Evolutionary conservation across 1,139 yeast species (phyloP).

Genomic region (Candida neerlandica): DNA sequence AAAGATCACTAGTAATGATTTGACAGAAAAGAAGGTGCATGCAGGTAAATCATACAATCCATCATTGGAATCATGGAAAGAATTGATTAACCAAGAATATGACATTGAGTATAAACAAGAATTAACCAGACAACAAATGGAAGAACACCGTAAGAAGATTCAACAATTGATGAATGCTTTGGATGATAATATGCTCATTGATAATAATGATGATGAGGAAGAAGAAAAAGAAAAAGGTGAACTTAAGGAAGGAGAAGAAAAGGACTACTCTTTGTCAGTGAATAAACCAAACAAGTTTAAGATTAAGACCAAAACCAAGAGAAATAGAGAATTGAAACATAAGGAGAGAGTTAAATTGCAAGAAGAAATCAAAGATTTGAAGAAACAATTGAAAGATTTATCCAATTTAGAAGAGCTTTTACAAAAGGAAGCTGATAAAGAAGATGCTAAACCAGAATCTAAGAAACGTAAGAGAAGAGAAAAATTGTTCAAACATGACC

Average conservation of each 20-base stretch:
- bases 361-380: conserved; percentile 57
- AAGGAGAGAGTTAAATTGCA: conserved; percentile 61
- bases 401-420: conserved; percentile 56
- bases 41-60: conserved; percentile 96
- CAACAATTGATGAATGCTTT: conserved; percentile 48
- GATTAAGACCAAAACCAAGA: conserved; percentile 75
- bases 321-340: conserved; percentile 72
- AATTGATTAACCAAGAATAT: conserved; percentile 67
- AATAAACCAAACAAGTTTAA: conserved; percentile 71
- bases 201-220: conserved; percentile 38
- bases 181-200: conserved; percentile 19
- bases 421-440: conserved; percentile 34
- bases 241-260: conserved; percentile 26
- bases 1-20: conserved; percentile 43
- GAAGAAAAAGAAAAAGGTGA: conserved; percentile 39
- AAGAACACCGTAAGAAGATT: conserved; percentile 65
- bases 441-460: conserved; percentile 18
- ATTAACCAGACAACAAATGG: conserved; percentile 58
- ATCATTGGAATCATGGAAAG: conserved; percentile 79
- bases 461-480: conserved; percentile 28
- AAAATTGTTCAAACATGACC: conserved; percentile 56
- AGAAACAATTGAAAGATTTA: conserved; percentile 58
- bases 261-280: conserved; percentile 54
- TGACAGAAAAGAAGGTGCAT: conserved; percentile 38
- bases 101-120: conserved; percentile 68